A percentile compares a stretch with the other conserved stretches of the same genome.
Evolutionary conservation across 495 filamentous ascomycete species (phyloP).

Genomic region (Penicillium ucsense): DNA sequence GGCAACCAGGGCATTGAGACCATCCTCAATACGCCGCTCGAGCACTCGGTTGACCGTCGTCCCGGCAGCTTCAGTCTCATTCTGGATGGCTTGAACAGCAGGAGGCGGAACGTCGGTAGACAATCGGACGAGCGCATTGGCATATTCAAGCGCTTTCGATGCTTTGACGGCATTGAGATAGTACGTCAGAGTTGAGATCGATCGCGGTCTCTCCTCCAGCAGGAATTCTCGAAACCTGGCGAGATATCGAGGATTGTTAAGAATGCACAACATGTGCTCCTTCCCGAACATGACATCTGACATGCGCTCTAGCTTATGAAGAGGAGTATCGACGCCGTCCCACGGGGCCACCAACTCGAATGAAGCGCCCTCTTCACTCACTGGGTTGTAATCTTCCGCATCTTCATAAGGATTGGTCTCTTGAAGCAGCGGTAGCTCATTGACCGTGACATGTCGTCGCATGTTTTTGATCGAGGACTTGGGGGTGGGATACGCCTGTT

Average conservation of each 20-base stretch:
- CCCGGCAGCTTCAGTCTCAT: slow-evolving; percentile 31
- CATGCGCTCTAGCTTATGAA: slow-evolving; percentile 44
- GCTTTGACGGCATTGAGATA: slow-evolving; percentile 61
- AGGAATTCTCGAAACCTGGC: slow-evolving; percentile 55
- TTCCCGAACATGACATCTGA: slow-evolving; percentile 55
- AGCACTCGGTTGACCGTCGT: slow-evolving; percentile 43
- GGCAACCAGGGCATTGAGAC: slow-evolving; percentile 48
- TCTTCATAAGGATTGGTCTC: slow-evolving; percentile 16
- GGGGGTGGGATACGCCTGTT: slow-evolving; percentile 10
- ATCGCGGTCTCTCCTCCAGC: slow-evolving; percentile 61
- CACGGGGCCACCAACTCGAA: slow-evolving; percentile 24
- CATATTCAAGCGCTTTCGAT: slow-evolving; percentile 60
- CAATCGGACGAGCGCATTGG: slow-evolving; percentile 49
- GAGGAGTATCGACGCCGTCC: slow-evolving; percentile 17
- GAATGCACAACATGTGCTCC: slow-evolving; percentile 49
- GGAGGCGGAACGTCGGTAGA: slow-evolving; percentile 23
- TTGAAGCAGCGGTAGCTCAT: slow-evolving; percentile 18
- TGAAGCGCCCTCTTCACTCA: slow-evolving; percentile 19
- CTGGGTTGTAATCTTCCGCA: slow-evolving; percentile 18
- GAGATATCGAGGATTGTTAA: slow-evolving; percentile 59
- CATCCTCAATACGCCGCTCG: slow-evolving; percentile 46
- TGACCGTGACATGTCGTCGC: slow-evolving; percentile 13
- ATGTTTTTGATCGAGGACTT: slow-evolving; percentile 16
- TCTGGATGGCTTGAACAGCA: slow-evolving; percentile 33
- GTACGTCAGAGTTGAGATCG: slow-evolving; percentile 52